These are phyloP conservation scores for Candida palmyrensis DNA, from an alignment of 805 yeast species.

Conservation along the genomic window DNA sequence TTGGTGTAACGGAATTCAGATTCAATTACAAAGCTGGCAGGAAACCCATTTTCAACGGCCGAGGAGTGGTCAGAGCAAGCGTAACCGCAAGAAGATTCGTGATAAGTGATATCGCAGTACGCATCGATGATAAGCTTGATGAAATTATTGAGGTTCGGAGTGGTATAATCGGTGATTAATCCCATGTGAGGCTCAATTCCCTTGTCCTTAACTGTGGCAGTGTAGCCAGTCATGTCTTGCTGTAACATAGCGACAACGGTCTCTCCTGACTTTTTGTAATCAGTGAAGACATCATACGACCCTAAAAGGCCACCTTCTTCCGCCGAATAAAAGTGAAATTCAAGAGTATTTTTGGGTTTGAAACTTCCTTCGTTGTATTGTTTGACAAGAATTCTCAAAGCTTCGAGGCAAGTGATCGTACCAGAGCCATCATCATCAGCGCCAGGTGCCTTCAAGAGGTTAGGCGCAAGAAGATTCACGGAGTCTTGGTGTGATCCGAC, in stretches of 20 bases:
- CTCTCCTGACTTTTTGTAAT: constrained; percentile 40
- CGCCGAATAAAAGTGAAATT: constrained; percentile 93
- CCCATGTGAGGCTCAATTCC: constrained; percentile 68
- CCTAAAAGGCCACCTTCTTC: constrained; percentile 93
- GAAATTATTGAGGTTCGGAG: constrained; percentile 50
- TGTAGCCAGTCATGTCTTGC: constrained; percentile 91
- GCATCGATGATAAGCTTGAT: constrained; percentile 54
- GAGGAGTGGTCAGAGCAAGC: constrained; percentile 94
- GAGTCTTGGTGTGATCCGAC: constrained; percentile 92
- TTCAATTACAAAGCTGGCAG: constrained; percentile 80
- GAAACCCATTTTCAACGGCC: constrained; percentile 78
- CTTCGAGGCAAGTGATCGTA: constrained; percentile 70
- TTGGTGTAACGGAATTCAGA: constrained; percentile 58
- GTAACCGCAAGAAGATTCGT: constrained; percentile 80
- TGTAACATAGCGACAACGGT: constrained; percentile 81
- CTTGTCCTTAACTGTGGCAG: constrained; percentile 43
- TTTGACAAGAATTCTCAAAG: constrained; percentile 56
- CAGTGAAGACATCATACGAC: constrained; percentile 68
- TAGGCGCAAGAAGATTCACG: constrained; percentile 67
- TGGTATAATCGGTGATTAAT: constrained; percentile 68
- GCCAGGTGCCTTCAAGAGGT: constrained; percentile 73
- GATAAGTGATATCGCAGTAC: constrained; percentile 65
- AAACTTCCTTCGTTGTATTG: constrained; percentile 29
- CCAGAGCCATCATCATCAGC: constrained; percentile 96
- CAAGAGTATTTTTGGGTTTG: constrained; percentile 66